phyloP scores from a whole-genome alignment of 1,284 basidiomycete genomes.

The Fomes fomentarius region DNA sequence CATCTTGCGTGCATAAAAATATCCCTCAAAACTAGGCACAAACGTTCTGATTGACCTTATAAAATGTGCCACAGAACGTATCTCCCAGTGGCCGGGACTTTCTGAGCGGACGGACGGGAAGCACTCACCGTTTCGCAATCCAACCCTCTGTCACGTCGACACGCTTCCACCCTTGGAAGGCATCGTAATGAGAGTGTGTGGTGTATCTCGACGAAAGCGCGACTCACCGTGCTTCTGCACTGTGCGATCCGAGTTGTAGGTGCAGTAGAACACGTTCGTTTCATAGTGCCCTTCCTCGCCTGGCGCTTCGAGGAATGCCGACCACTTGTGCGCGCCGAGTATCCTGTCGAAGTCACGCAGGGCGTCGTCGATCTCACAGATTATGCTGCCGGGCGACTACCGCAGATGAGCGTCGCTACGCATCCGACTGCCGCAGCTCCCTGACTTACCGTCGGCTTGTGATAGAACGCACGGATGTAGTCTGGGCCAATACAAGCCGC shows the following conservation, averaged over 20 bases:
- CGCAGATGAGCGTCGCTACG: constrained; percentile 5
- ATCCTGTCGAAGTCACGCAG: constrained; percentile 46
- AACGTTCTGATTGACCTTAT: too few species aligned
- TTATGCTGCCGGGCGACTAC: constrained; percentile 64
- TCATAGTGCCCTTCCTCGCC: constrained; percentile 44
- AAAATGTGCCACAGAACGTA: too few species aligned
- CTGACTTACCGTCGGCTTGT: constrained; percentile 58
- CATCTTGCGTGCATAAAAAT: too few species aligned
- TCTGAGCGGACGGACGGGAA: too few species aligned
- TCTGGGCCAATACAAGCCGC: constrained; percentile 52
- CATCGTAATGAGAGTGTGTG: neutral
- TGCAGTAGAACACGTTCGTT: constrained; percentile 58
- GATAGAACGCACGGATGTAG: constrained; percentile 54
- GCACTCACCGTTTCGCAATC: constrained; percentile 42
- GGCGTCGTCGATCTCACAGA: constrained; percentile 58
- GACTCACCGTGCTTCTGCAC: constrained; percentile 49
- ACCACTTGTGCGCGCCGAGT: constrained; percentile 70
- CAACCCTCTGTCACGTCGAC: constrained; percentile 55
- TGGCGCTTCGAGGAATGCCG: constrained; percentile 52
- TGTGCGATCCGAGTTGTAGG: constrained; percentile 46
- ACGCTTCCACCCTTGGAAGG: constrained; percentile 62
- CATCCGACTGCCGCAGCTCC: constrained; percentile 23
- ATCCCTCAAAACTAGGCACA: too few species aligned
- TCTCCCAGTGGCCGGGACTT: too few species aligned
- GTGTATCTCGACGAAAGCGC: neutral